Evolutionary conservation across 1,284 basidiomycete species (phyloP), one percentile per base, ranked within the genome.

Genomic region (Ganoderma multipileum): DNA sequence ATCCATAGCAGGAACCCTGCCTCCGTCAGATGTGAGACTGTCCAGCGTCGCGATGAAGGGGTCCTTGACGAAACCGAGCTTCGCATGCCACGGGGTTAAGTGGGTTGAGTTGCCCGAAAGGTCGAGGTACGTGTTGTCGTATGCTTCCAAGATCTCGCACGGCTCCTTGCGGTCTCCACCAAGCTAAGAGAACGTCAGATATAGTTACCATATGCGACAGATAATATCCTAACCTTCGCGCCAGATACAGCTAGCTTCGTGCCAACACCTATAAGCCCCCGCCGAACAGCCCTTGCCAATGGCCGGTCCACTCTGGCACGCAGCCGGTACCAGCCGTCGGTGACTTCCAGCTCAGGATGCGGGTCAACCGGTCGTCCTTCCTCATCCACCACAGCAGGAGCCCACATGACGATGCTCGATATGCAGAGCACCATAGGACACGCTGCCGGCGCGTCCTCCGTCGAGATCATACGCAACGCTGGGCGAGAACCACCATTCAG

Each of bases 291-390:
- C 30, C 91, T 85, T 1, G 84, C 84, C 11, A 99, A 82, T 1
- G 92, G 87, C 16, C 84, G 82, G 78, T 99, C 97, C 6, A 95
- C 83, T 50, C 85, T 84, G 0, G 95, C 93, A 14, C 91, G 87
- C 16, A 99, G 85, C 41, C 89, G 84, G 76, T 99, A 99, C 98
- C 97, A 99, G 11, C 97, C 97, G 77, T 99, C 98, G 0, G 95
- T 96, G 16, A 99, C 83, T 79, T 98, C 96, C 7, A 97, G 81
- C 69, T 90, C 85, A 28, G 89, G 85, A 71, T 83, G 76, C 30
- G 83, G 76, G 38, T 81, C 80, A 20, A 81, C 74, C 1, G 79
- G 73, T 20, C 78, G 66, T 2, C 82, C 83, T 23, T 87, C 82
- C 0, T 87, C 83, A 36, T 82, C 78, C 3, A 79, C 41, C 74